These are phyloP conservation scores for Termitomyces sp. DNA, from an alignment of 768 basidiomycete genomes.

Conservation along the genomic window DNA sequence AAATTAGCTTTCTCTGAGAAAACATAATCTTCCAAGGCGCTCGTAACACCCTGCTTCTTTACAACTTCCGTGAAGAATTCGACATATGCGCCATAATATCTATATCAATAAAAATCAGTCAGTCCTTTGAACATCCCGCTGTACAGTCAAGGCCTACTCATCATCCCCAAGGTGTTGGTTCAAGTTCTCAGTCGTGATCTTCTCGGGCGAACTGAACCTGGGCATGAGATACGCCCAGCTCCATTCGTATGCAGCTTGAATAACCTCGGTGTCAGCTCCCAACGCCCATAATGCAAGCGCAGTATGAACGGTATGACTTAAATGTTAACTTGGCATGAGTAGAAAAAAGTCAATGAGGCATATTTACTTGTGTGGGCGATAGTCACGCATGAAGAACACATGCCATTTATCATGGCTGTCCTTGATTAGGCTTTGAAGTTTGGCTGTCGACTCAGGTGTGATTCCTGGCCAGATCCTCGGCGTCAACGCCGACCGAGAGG, in stretches of 20 bases:
- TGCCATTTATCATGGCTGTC: slow-evolving; percentile 45
- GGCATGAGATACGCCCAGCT: too few species aligned
- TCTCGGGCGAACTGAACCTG: too few species aligned
- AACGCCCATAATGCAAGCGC: too few species aligned
- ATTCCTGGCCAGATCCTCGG: slow-evolving; percentile 27
- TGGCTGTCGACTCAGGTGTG: slow-evolving; percentile 24
- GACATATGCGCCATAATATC: slow-evolving; percentile 52
- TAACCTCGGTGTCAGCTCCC: too few species aligned
- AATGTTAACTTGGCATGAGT: not conserved
- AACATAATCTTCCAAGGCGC: slow-evolving; percentile 46
- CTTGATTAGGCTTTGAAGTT: slow-evolving; percentile 28
- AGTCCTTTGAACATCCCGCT: not conserved
- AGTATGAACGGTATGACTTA: too few species aligned
- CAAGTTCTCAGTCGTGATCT: too few species aligned
- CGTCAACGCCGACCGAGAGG: slow-evolving; percentile 16
- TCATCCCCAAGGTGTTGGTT: too few species aligned
- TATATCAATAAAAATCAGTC: slow-evolving; percentile 13
- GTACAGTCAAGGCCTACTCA: too few species aligned
- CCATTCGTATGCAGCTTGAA: too few species aligned
- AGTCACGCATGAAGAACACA: slow-evolving; percentile 37
- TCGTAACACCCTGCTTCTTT: slow-evolving; percentile 31
- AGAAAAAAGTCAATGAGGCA: not conserved
- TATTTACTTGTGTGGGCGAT: slow-evolving; percentile 44
- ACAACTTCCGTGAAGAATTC: slow-evolving; percentile 40
- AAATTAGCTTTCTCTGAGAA: slow-evolving; percentile 45